Conservation (phyloP, 192 early-diverging fungal species). For the Ambispora gerdemannii region DNA sequence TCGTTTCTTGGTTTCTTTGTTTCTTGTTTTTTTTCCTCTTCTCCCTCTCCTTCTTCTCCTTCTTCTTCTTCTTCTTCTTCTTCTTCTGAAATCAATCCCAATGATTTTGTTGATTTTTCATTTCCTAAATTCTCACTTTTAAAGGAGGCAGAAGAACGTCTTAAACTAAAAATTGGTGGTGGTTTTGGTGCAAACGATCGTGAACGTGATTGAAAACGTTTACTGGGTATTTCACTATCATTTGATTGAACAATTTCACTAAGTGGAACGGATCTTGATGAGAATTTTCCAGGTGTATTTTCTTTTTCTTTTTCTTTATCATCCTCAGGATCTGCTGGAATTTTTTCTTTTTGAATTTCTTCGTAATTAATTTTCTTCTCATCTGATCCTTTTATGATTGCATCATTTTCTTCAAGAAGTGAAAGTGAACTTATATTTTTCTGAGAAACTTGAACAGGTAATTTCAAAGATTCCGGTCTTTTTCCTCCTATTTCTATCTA, state of each 20-base stretch:
- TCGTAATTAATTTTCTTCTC: too few species aligned
- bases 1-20: not conserved
- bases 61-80: slow-evolving; percentile 18
- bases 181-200: not conserved
- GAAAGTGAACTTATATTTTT: too few species aligned
- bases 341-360: not conserved
- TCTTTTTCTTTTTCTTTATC: slow-evolving; percentile 18
- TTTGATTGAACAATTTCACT: not conserved
- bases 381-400: not conserved
- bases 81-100: slow-evolving; percentile 4
- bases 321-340: not conserved
- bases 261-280: not conserved
- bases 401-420: not conserved
- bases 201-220: too few species aligned
- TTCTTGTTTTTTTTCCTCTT: not conserved
- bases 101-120: not conserved
- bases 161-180: not conserved
- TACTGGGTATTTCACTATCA: not conserved
- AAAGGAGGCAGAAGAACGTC: not conserved
- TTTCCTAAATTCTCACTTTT: not conserved
- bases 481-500: not conserved
- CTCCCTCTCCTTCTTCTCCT: slow-evolving; percentile 6
- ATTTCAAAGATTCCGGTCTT: not conserved
- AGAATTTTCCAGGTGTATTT: slow-evolving; percentile 9
- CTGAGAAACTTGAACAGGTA: not conserved